Percentiles rank a stretch among this genome's conserved stretches.
Evolutionary conservation across 768 basidiomycete genomes (phyloP).

Genomic region (Dioszegia hungarica): DNA sequence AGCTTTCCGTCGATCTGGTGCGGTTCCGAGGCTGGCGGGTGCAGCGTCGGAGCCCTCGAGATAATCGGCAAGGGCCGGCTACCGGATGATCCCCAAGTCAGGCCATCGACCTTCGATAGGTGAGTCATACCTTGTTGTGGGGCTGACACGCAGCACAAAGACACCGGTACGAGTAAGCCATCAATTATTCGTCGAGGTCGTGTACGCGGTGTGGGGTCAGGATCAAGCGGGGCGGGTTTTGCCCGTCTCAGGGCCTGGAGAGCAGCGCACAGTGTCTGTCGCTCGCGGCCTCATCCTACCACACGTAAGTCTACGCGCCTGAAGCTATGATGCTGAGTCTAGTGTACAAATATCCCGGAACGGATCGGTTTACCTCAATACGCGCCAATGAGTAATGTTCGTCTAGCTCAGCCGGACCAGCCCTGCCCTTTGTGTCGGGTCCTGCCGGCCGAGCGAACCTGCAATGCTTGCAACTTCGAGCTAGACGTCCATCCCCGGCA

Average conservation of each 20-base stretch:
- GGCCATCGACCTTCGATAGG: constrained; percentile 29
- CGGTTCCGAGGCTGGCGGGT: constrained; percentile 5
- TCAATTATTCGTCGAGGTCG: constrained; percentile 23
- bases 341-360: constrained; percentile 18
- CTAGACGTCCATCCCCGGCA: constrained; percentile 8
- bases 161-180: constrained; percentile 31
- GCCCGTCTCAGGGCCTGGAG: constrained; percentile 13
- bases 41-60: constrained; percentile 11
- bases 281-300: constrained; percentile 14
- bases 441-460: constrained; percentile 6
- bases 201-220: constrained; percentile 24
- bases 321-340: not conserved
- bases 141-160: not conserved
- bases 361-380: constrained; percentile 13
- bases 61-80: constrained; percentile 22
- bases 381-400: not conserved
- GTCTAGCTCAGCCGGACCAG: not conserved
- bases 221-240: constrained; percentile 13
- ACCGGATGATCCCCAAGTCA: constrained; percentile 24
- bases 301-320: constrained; percentile 9
- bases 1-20: not conserved
- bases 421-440: constrained; percentile 19
- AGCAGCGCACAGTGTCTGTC: constrained; percentile 15
- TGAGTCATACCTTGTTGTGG: not conserved
- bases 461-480: constrained; percentile 7